Base-by-base conservation (phyloP, 2,329 filamentous ascomycete genomes). In the Geosmithia flava region DNA sequence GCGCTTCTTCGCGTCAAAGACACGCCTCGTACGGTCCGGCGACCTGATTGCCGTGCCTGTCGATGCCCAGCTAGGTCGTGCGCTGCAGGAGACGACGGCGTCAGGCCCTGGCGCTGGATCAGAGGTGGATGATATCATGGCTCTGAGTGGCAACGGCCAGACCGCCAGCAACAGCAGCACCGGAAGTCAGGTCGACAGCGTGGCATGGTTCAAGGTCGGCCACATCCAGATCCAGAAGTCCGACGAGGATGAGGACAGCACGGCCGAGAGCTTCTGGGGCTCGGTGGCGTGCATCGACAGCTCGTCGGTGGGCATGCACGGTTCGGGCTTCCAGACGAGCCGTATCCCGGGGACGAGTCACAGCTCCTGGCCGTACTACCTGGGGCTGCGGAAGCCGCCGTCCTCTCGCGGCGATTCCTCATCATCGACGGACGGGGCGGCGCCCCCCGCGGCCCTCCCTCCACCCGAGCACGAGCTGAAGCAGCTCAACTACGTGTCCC, bases 201-300 rank as follows among this genome's bases (percentile, higher is more conserved):
- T 95, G 19, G 90, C 87, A 7, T 98, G 93, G 93, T 97, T 96
- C 71, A 87, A 83, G 53, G 85, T 98, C 41, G 84, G 85, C 40
- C 85, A 87, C 50, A 82, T 94, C 47, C 71, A 72, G 48, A 67
- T 74, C 6, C 69, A 69, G 59, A 80, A 68, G 55, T 64, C 59
- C 55, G 81, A 69, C 55, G 71, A 58, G 57, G 70, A 77, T 7
- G 72, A 76, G n/a, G 76, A 80, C 33, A 77, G 78, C 15, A 71
- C 78, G 2, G 75, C 76, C 3, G 78, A 82, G 45, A 82, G 86
- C 47, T 70, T 82, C 8, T 98, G 93, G 93, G 88, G 87, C 39
- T 85, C 86, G 1, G 81, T 91, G 40, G 87, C 85, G 2, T 84
- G 84, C 44, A 87, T 98, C 45, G 91, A 97, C 62, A 86, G 87